Base-by-base conservation (phyloP, 2,329 filamentous ascomycete species). In the Cladosporium sp. region DNA sequence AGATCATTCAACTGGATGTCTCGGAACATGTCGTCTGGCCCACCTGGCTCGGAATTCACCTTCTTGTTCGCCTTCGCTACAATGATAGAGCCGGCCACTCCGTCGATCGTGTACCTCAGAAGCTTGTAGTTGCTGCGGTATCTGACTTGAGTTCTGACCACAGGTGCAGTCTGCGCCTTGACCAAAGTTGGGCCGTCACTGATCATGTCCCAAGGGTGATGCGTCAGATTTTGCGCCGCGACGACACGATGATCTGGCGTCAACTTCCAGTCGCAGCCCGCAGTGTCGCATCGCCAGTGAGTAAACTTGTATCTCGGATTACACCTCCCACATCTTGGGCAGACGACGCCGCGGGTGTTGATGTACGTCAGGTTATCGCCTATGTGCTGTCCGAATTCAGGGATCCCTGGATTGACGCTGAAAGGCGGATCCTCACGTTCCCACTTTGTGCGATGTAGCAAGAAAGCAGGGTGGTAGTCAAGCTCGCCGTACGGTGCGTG, bases 271-370 rank as follows among this genome's bases (percentile, higher is more conserved):
- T 67, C 69, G 64, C 86, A 89, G 1, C 64, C 65, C 0, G 63
- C 62, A 14, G 78, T 82, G 43, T 79, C 75, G 60, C 88, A 92
- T 25, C 74, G 71, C 87, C 86, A 90, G 1, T 80, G 78, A 5
- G 72, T 73, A 86, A 87, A 92, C 22, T 78, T 71, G 14, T 80
- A 75, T 1, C 88, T 79, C 2, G 84, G 78, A 42, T 79, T 84
- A 65, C 88, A 89, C 40, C 83, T 80, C 0, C 77, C 74, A 63
- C 89, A 92, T 1, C 73, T 60, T 0, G 84, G 84, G 64, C 89
- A 92, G 1, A 88, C 82, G 49, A 90, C 82, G 0, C 88, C 88
- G 52, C 77, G 76, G 66, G 84, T 87, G 58, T 81, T 84, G 8
- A 76, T 70, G 2, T 75, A 73, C 11, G 82, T 79, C 0, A 81